Percentiles rank a stretch among this genome's conserved stretches.
Evolutionary conservation across 2,329 filamentous ascomycete species (phyloP).

Genomic region (Botrytis galanthina): DNA sequence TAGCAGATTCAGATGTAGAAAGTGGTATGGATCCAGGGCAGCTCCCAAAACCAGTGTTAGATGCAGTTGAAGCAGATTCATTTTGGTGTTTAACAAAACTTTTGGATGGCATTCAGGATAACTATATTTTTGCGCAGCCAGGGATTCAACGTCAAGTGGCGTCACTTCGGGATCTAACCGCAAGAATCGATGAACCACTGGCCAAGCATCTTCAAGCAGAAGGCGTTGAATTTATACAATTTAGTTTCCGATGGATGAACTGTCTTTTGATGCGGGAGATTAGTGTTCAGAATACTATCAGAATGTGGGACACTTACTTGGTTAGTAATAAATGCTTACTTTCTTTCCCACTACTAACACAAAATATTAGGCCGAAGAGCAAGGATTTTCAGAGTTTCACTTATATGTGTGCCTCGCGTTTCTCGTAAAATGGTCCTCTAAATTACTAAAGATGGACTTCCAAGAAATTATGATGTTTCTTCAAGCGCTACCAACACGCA

Average conservation of each 20-base stretch:
- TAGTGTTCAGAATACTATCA: conserved; percentile 91
- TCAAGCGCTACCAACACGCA: conserved; percentile 85
- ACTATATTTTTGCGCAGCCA: conserved; percentile 96
- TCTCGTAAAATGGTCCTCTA: conserved; percentile 96
- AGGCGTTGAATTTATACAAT: conserved; percentile 97
- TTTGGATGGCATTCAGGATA: conserved; percentile 97
- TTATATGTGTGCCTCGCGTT: conserved; percentile 98
- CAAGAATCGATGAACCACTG: conserved; percentile 78
- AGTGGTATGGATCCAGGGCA: conserved; percentile 96
- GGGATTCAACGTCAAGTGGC: conserved; percentile 94
- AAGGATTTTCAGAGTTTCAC: conserved; percentile 97
- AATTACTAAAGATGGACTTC: conserved; percentile 95
- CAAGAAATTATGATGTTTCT: conserved; percentile 99
- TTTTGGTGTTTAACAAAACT: conserved; percentile 99
- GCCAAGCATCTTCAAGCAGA: conserved; percentile 88
- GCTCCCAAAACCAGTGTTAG: conserved; percentile 82
- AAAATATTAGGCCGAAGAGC: conserved; percentile 77
- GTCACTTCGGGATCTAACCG: conserved; percentile 83
- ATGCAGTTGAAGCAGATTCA: conserved; percentile 94
- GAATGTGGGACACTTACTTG: conserved; percentile 99
- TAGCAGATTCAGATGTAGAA: conserved; percentile 90
- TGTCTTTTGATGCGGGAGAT: conserved; percentile 97
- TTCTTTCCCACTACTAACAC: conserved; percentile 7
- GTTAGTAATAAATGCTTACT: conserved; percentile 50
- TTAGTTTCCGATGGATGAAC: conserved; percentile 99